Evolutionary conservation across 208 protist species (phyloP).

Genomic region (Acanthamoeba royreba): DNA sequence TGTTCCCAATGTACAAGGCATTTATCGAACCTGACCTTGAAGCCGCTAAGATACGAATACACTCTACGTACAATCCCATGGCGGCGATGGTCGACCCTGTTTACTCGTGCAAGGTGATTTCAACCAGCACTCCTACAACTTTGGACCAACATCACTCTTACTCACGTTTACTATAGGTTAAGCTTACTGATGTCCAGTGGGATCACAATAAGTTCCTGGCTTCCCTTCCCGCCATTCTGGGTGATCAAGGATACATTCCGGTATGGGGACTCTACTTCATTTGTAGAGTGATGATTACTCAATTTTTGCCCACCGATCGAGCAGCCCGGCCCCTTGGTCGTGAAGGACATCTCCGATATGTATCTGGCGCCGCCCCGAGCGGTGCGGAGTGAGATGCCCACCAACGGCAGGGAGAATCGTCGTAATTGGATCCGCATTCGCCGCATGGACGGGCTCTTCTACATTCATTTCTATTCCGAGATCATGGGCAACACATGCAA

Average conservation of each 20-base stretch:
- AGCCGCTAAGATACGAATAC: slow-evolving; percentile 56
- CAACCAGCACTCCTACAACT: not conserved
- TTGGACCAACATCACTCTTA: not conserved
- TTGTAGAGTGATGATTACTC: not conserved
- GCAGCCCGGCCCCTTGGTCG: not conserved
- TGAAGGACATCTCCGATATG: slow-evolving; percentile 58
- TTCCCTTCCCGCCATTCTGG: not conserved
- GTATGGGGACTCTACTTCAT: not conserved
- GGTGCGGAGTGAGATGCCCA: not conserved
- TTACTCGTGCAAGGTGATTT: slow-evolving; percentile 56
- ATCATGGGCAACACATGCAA: slow-evolving; percentile 56
- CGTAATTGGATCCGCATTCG: slow-evolving; percentile 62
- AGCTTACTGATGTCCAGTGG: not conserved
- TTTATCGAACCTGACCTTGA: slow-evolving; percentile 63
- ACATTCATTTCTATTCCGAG: slow-evolving; percentile 58
- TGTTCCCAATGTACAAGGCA: slow-evolving; percentile 67
- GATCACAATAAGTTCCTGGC: not conserved
- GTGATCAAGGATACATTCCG: not conserved
- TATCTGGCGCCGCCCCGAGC: slow-evolving; percentile 52
- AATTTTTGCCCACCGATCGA: not conserved
- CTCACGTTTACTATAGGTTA: not conserved
- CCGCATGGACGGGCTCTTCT: slow-evolving; percentile 58
- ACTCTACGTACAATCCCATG: slow-evolving; percentile 60
- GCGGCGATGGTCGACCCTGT: slow-evolving; percentile 57
- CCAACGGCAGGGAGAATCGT: slow-evolving; percentile 32